Evolutionary conservation across 805 yeast species (phyloP).

Genomic region (Candida berthetii): DNA sequence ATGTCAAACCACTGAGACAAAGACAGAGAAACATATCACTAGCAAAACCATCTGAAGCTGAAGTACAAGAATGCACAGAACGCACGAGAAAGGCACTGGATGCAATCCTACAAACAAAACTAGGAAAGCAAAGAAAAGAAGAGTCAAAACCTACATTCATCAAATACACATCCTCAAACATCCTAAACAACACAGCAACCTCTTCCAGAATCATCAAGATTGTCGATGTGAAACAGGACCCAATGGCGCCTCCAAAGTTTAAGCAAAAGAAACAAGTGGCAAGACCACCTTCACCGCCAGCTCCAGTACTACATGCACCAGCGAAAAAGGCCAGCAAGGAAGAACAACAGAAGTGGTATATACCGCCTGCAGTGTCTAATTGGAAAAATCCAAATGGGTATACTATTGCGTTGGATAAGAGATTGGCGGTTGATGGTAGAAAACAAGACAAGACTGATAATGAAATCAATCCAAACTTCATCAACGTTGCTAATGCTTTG

Average conservation of each 20-base stretch:
- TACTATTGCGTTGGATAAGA: conserved; percentile 72
- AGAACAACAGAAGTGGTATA: conserved; percentile 76
- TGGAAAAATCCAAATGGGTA: conserved; percentile 95
- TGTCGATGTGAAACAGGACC: conserved; percentile 67
- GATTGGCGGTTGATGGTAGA: conserved; percentile 49
- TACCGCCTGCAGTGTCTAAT: conserved; percentile 88
- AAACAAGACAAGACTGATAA: conserved; percentile 25
- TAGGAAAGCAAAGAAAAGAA: conserved; percentile 22
- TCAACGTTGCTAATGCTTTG: conserved; percentile 63
- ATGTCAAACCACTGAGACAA: conserved; percentile 56
- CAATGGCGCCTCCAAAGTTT: conserved; percentile 78
- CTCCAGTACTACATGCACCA: conserved; percentile 57
- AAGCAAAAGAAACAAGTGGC: conserved; percentile 66
- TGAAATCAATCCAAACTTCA: conserved; percentile 50
- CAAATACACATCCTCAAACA: conserved; percentile 36
- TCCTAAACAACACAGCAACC: conserved; percentile 22
- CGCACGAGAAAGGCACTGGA: conserved; percentile 55
- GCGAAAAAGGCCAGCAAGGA: conserved; percentile 47
- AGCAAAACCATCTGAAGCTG: conserved; percentile 40
- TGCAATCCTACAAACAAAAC: conserved; percentile 36
- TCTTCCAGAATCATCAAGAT: conserved; percentile 52
- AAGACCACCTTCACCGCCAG: conserved; percentile 64
- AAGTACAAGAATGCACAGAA: conserved; percentile 38
- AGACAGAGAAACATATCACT: conserved; percentile 30
- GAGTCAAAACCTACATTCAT: conserved; percentile 34